These are phyloP conservation scores for Isochrysis galbana DNA, from an alignment of 78 protist genomes.

Conservation along the genomic window DNA sequence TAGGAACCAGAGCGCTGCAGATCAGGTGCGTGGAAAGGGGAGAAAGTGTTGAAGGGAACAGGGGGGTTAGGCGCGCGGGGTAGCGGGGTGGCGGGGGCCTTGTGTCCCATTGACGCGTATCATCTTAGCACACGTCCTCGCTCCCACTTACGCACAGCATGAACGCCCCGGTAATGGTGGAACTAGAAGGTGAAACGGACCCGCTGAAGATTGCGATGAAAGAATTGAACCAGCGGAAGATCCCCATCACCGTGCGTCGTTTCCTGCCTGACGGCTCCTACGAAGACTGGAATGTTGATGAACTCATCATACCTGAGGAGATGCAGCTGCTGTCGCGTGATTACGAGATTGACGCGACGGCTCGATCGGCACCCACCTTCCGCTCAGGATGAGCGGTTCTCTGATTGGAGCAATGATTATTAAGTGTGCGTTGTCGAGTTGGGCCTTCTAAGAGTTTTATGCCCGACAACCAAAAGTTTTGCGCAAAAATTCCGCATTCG, in stretches of 20 bases:
- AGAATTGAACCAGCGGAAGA: constrained; percentile 82
- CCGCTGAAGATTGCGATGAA: constrained; percentile 90
- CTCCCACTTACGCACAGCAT: no score
- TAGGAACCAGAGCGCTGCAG: constrained; percentile 94
- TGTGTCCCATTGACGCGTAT: no score
- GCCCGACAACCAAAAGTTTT: no score
- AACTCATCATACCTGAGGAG: constrained; percentile 45
- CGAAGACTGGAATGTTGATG: constrained; percentile 74
- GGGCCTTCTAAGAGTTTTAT: no score
- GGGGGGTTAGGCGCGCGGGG: not conserved
- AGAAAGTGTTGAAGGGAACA: not conserved
- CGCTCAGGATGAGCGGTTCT: not conserved
- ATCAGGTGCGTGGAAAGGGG: constrained; percentile 40
- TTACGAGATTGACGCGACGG: not conserved
- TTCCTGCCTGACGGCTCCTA: constrained; percentile 84
- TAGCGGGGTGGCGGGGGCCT: not conserved
- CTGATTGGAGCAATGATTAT: no score
- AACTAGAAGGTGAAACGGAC: constrained; percentile 89
- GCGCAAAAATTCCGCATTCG: no score
- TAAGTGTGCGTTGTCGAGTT: no score
- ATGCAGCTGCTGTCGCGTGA: constrained; percentile 2
- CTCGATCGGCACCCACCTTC: not conserved
- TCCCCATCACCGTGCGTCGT: constrained; percentile 90
- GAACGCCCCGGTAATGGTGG: constrained; percentile 93
- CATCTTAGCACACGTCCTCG: not conserved